phyloP scores from a whole-genome alignment of 805 yeast species.

The Ascoidea rubescens region DNA sequence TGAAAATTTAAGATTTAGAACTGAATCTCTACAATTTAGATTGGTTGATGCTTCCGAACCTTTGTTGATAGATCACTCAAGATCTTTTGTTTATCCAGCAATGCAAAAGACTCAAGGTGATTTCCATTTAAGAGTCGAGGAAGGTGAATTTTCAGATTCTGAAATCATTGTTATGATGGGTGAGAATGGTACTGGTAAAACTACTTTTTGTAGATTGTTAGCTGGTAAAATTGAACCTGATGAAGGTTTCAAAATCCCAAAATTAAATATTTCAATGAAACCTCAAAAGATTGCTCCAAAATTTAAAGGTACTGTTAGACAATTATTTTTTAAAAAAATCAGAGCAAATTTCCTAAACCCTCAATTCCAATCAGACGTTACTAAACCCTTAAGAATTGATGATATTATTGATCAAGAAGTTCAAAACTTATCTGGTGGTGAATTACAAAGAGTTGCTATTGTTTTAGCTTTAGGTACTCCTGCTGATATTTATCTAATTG shows the following conservation, averaged over 20 bases:
- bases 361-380: slow-evolving; percentile 96
- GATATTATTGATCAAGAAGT: slow-evolving; percentile 96
- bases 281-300: slow-evolving; percentile 99
- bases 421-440: slow-evolving; percentile 97
- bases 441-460: slow-evolving; percentile 97
- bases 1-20: slow-evolving; percentile 93
- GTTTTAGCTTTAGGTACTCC: slow-evolving; percentile 86
- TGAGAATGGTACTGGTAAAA: slow-evolving; percentile 99
- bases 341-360: slow-evolving; percentile 90
- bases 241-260: slow-evolving; percentile 62
- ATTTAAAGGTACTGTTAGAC: slow-evolving; percentile 97
- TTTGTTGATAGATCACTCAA: slow-evolving; percentile 60
- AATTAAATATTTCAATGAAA: slow-evolving; percentile 89
- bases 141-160: slow-evolving; percentile 89
- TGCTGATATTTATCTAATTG: slow-evolving; percentile 93
- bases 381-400: slow-evolving; percentile 87
- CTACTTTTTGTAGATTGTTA: slow-evolving; percentile 88
- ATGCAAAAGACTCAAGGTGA: slow-evolving; percentile 94
- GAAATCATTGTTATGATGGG: slow-evolving; percentile 99
- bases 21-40: slow-evolving; percentile 89
- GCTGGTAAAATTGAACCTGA: slow-evolving; percentile 93
- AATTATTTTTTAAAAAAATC: slow-evolving; percentile 90
- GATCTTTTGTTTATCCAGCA: slow-evolving; percentile 63
- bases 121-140: slow-evolving; percentile 68
- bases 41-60: slow-evolving; percentile 80